Percentiles rank a stretch among this genome's conserved stretches.
phyloP scores from a whole-genome alignment of 805 yeast species.

The Candida caryicola region DNA sequence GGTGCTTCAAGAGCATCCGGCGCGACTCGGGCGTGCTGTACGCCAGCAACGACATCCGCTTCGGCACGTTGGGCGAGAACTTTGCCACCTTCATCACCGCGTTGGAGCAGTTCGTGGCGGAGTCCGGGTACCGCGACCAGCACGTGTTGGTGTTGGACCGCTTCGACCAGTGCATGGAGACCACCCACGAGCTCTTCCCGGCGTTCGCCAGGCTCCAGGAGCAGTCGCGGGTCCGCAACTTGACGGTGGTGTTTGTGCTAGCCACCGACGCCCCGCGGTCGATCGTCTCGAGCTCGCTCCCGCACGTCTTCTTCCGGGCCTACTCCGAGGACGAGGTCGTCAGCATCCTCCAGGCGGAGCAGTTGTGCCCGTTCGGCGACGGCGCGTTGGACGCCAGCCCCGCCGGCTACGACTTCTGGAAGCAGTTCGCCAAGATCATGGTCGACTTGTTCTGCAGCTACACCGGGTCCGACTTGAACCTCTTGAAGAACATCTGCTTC shows the following conservation, averaged over 20 bases:
- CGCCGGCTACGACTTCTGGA: slow-evolving; percentile 32
- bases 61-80: slow-evolving; percentile 36
- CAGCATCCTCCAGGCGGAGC: slow-evolving; percentile 34
- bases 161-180: slow-evolving; percentile 46
- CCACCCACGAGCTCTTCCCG: slow-evolving; percentile 36
- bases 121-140: slow-evolving; percentile 27
- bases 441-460: slow-evolving; percentile 45
- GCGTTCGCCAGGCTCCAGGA: slow-evolving; percentile 46
- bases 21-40: slow-evolving; percentile 29
- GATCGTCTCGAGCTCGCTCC: slow-evolving; percentile 37
- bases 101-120: slow-evolving; percentile 36
- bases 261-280: slow-evolving; percentile 38
- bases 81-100: slow-evolving; percentile 40
- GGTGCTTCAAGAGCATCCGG: slow-evolving; percentile 37
- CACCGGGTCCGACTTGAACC: slow-evolving; percentile 42
- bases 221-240: slow-evolving; percentile 28
- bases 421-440: slow-evolving; percentile 42
- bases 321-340: slow-evolving; percentile 37
- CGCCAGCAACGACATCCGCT: slow-evolving; percentile 15
- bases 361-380: slow-evolving; percentile 22
- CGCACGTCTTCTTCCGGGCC: slow-evolving; percentile 38
- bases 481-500: slow-evolving; percentile 29
- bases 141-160: slow-evolving; percentile 48
- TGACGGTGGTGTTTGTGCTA: slow-evolving; percentile 40
- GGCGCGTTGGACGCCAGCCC: slow-evolving; percentile 13